A percentile compares a stretch with the other conserved stretches of the same genome.
Evolutionary conservation across 495 filamentous ascomycete genomes (phyloP).

Genomic region (Aspergillus cristatus): DNA sequence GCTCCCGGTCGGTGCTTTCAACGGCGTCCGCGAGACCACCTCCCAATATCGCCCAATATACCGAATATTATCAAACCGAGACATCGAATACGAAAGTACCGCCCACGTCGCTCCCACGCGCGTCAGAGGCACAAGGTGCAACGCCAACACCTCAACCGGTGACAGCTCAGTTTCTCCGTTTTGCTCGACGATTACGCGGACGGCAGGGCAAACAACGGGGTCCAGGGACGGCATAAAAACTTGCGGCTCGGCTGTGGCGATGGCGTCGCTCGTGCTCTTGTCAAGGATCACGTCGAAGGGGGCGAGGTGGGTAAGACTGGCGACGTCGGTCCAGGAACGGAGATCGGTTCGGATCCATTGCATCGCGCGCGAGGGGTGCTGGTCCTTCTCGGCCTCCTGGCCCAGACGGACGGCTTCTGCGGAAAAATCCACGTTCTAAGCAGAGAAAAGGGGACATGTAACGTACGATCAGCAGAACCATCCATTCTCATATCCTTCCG

Average conservation of each 20-base stretch:
- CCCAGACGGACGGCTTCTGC: slow-evolving; percentile 33
- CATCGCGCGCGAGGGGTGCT: slow-evolving; percentile 19
- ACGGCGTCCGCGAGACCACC: slow-evolving; percentile 21
- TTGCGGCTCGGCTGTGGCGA: slow-evolving; percentile 21
- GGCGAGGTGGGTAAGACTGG: slow-evolving; percentile 12
- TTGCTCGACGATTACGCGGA: slow-evolving; percentile 10
- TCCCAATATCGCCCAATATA: slow-evolving; percentile 22
- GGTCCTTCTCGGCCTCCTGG: slow-evolving; percentile 14
- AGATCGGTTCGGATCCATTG: slow-evolving; percentile 28
- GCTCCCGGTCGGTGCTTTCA: slow-evolving; percentile 30
- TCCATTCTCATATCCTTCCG: too few relatives aligned
- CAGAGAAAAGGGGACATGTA: not conserved
- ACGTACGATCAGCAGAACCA: too few relatives aligned
- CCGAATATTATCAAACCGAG: slow-evolving; percentile 24
- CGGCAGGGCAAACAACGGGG: slow-evolving; percentile 15
- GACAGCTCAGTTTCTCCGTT: slow-evolving; percentile 9
- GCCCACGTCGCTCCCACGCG: slow-evolving; percentile 24
- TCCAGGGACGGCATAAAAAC: slow-evolving; percentile 4
- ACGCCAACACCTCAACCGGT: slow-evolving; percentile 28
- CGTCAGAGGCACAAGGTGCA: slow-evolving; percentile 29
- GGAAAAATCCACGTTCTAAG: slow-evolving; percentile 37
- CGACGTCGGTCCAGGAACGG: slow-evolving; percentile 27
- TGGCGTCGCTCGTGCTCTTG: slow-evolving; percentile 38
- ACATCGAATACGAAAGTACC: slow-evolving; percentile 28
- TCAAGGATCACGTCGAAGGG: slow-evolving; percentile 34